phyloP scores from a whole-genome alignment of 2,329 filamentous ascomycete genomes.

The Clathrospora elynae region DNA sequence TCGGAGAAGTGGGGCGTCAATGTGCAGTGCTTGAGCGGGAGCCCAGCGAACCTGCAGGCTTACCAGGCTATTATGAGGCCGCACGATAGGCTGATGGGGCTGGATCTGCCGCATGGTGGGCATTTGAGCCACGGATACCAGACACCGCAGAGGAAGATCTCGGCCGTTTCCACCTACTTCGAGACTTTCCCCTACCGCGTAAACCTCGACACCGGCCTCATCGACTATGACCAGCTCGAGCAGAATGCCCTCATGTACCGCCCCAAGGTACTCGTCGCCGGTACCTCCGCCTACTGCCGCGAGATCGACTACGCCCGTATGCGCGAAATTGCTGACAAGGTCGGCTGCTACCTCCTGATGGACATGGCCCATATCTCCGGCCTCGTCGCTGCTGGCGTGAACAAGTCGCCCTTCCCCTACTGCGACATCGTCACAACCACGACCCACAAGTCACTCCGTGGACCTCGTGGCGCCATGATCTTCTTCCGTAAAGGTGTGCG shows the following conservation, averaged over 20 bases:
- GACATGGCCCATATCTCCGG: slow-evolving; percentile 99
- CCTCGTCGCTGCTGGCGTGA: slow-evolving; percentile 86
- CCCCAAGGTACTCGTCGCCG: slow-evolving; percentile 93
- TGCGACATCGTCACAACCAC: slow-evolving; percentile 97
- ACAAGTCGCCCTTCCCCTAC: slow-evolving; percentile 85
- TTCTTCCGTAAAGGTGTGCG: slow-evolving; percentile 96
- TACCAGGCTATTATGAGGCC: slow-evolving; percentile 97
- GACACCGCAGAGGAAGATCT: slow-evolving; percentile 95
- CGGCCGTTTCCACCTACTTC: slow-evolving; percentile 98
- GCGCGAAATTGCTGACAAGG: slow-evolving; percentile 87
- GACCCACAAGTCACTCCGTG: slow-evolving; percentile 95
- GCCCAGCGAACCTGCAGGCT: slow-evolving; percentile 95
- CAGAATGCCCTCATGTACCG: slow-evolving; percentile 86
- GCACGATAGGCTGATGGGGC: slow-evolving; percentile 95
- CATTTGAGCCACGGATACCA: slow-evolving; percentile 98
- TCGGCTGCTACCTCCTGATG: slow-evolving; percentile 88
- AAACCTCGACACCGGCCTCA: slow-evolving; percentile 86
- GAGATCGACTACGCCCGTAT: slow-evolving; percentile 94
- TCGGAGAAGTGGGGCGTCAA: slow-evolving; percentile 94
- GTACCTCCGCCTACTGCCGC: slow-evolving; percentile 93
- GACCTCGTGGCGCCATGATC: slow-evolving; percentile 94
- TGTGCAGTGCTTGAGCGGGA: slow-evolving; percentile 83
- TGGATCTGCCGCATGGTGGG: slow-evolving; percentile 91
- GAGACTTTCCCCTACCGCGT: slow-evolving; percentile 96
- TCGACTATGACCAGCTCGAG: slow-evolving; percentile 92